Evolutionary conservation across 2,329 filamentous ascomycete species (phyloP), one percentile per base, ranked within the genome.

Genomic region (Alternaria triticimaculans): DNA sequence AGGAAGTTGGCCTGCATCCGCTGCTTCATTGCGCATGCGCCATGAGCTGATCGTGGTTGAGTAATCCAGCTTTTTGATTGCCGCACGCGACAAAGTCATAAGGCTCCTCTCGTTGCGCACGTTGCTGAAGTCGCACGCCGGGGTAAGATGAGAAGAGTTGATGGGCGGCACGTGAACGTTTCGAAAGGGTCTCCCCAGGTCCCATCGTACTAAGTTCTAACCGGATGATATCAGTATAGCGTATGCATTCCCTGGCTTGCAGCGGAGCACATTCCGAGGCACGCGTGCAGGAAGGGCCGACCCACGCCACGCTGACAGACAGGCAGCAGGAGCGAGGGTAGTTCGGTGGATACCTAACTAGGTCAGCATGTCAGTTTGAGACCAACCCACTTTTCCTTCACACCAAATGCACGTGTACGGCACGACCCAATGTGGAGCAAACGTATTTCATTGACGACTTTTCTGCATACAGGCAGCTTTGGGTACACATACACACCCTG

Each of bases 361-460:
- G 20, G 20, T 53, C 30, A 53, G 30, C 49, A 53, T 53, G 49
- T 41, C 30, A 53, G 30, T 37, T 25, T 30, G 28, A 41, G 9
- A 14, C 28, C 21, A 37, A 53, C 37, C 49, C 49, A 41, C 49
- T 53, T 53, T 53, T 37, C 30, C 20, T 30, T 53, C 20, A 53
- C 30, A 23, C 37, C 49, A 21, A 41, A 41, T 37, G 49, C 49
- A 53, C 23, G 30, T 41, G 23, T 53, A 37, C 14, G 49, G 49
- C 30, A 53, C 49, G 20, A 53, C 30, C 30, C 20, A 15, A 21
- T 33, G 15, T 37, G 49, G 49, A 53, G 49, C 28, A 53, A 53
- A 53, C 49, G 49, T 53, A 53, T 53, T 53, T 53, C 49, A 53
- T 53, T 53, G 49, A 53, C 30, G 30, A 41, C 49, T 53, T 53